Base-by-base conservation (phyloP, 257 asterid species). In the Plantago elongata region DNA sequence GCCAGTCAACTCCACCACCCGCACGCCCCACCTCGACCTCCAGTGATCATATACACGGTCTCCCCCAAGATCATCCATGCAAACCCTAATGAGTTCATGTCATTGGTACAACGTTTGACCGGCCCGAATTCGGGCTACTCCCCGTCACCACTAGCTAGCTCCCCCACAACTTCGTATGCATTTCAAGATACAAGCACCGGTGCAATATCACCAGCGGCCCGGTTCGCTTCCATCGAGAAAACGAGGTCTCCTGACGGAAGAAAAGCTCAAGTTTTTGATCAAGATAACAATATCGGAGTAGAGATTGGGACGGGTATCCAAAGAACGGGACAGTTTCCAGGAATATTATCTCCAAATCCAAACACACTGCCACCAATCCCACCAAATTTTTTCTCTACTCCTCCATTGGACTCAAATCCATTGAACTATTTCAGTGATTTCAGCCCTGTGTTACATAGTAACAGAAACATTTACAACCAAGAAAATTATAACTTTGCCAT, bases 11-110 rank as follows among this genome's bases (percentile, higher is more conserved):
- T 61, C 1, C 73, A 42, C 13, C 72, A 55, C 58, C 68, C 67
- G 0, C 45, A 50, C 54, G 80, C 83, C 57, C 94, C 77, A 10
- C 89, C 96, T 1, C 83, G 87, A 48, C 95, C 90, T 11, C 96
- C 97, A 30, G 87, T 92, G 2, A 92, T 92, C 10, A 92, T 92
- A 45, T 92, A 92, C 87, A 84, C 97, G 0, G 96, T 92, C 49
- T 89, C 99, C 6, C 99, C 99, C 8, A 92, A 87, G 70, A 80
- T 89, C 30, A 89, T 92, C 69, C 95, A 92, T 67, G 90, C 97
- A 70, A 79, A 89, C 83, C 97, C 99, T 67, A 87, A 78, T 15
- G 99, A 92, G 78, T 92, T 92, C 91, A 92, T 86, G 99, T 78
- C 94, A 27, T 52, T 92, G 14, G 99, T 92, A 11, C 97, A 89